Evolutionary conservation across 148 eudicot species (phyloP).

Genomic region (Spergularia bocconei): DNA sequence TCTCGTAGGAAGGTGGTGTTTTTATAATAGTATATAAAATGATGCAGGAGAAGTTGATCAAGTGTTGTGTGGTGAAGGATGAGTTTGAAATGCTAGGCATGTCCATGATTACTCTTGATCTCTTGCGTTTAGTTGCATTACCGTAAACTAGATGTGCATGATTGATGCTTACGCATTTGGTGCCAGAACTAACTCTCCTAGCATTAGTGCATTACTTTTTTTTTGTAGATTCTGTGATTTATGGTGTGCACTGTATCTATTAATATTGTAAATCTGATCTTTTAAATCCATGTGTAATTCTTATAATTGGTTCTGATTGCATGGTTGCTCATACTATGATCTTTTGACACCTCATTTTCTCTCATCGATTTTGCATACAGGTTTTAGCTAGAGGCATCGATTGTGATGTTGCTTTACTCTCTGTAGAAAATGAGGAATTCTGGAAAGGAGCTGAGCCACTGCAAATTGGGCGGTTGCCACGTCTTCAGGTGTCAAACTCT

Average conservation of each 20-base stretch:
- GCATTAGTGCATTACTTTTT: neutral
- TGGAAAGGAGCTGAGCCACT: constrained; percentile 91
- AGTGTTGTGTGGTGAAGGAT: neutral
- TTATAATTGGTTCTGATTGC: neutral
- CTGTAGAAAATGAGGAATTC: constrained; percentile 83
- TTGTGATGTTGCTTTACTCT: constrained; percentile 90
- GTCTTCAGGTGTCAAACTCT: constrained; percentile 64
- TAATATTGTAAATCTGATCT: neutral
- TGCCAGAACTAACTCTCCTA: neutral
- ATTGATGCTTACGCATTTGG: neutral
- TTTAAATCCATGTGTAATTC: neutral
- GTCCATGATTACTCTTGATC: neutral
- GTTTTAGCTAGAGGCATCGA: constrained; percentile 93
- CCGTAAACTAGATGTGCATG: neutral
- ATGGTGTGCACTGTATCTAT: neutral
- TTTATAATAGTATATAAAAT: neutral
- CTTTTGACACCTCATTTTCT: constrained; percentile 5
- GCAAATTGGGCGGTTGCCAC: constrained; percentile 71
- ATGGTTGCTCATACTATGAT: neutral
- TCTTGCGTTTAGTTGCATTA: neutral
- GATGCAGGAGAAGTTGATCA: constrained; percentile 2
- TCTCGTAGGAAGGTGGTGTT: neutral
- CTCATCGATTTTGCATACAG: constrained; percentile 41
- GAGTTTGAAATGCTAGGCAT: neutral
- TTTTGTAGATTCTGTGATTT: neutral